A percentile compares a stretch with the other conserved stretches of the same genome.
phyloP scores from a whole-genome alignment of 129 eudicot species.

The Helianthus annuus region HanXRQr2.0-SUNRISE NC_035447.2:13762657-13763156 shows the following conservation, averaged over 20 bases:
- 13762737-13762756: conserved; percentile 94
- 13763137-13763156: conserved; percentile 57
- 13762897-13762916: conserved; percentile 91
- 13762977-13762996: conserved; percentile 95
- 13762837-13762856: background rate
- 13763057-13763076: conserved; percentile 52
- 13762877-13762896: conserved; percentile 79
- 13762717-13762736: conserved; percentile 93
- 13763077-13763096: conserved; percentile 61
- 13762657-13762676: conserved; percentile 84
- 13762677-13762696: conserved; percentile 97
- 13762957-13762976: conserved; percentile 96
- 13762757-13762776: conserved; percentile 93
- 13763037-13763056: conserved; percentile 81
- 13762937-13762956: conserved; percentile 93
- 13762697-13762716: conserved; percentile 74
- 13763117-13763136: conserved; percentile 71
- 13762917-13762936: conserved; percentile 99
- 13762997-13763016: conserved; percentile 81
- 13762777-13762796: conserved; percentile 83
- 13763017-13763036: conserved; percentile 70
- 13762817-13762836: conserved; percentile 37
- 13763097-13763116: conserved; percentile 42
- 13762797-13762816: conserved; percentile 88
- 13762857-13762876: background rate